Base-by-base conservation (phyloP, 75 land plant genomes). In the Picea glauca region DNA sequence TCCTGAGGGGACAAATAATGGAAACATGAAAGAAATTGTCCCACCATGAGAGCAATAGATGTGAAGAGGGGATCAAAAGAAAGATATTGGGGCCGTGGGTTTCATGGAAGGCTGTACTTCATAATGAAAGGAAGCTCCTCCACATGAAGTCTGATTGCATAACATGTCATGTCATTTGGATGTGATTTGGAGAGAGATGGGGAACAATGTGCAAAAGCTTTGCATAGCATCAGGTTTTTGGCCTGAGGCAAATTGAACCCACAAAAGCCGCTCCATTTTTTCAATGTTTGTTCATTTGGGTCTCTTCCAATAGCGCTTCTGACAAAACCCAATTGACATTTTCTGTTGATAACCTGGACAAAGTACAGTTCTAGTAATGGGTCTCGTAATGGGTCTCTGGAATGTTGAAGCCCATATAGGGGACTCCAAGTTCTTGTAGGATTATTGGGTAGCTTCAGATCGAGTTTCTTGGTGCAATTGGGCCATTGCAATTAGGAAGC, bases 101-200 rank as follows among this genome's bases (percentile, higher is more conserved):
- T 31, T 14, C 17, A 32, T 31, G 38, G 68, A 32, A 32, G 38
- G 38, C 46, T 38, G 72, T 68, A 40, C 73, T 33, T 68, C 43
- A 68, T 68, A 15, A 68, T 33, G 73, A 68, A 68, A 46, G 9
- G 73, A 68, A 68, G 73, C 73, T 68, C 73, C 73, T 35, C 73
- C 73, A 68, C 73, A 68, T 68, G 73, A 40, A 68, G 40, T 40
- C 73, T 38, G 73, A 68, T 68, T 40, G 38, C 23, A 40, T 33
- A 40, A 18, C 13, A 40, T 33, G 73, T 68, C 73, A 40, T 68
- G 17, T 68, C 73, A 68, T 18, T 20, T 40, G 0, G 50, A 68
- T 68, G n/a, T 38, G 46, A 68, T 68, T 1, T 40, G 50, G 23
- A 20, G 68, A 65, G 15, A 64, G 68, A 65, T 12, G 9, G 73